These are phyloP conservation scores for Hibiscus trionum DNA, from an alignment of 345 rosid species.

Conservation along the genomic window DNA sequence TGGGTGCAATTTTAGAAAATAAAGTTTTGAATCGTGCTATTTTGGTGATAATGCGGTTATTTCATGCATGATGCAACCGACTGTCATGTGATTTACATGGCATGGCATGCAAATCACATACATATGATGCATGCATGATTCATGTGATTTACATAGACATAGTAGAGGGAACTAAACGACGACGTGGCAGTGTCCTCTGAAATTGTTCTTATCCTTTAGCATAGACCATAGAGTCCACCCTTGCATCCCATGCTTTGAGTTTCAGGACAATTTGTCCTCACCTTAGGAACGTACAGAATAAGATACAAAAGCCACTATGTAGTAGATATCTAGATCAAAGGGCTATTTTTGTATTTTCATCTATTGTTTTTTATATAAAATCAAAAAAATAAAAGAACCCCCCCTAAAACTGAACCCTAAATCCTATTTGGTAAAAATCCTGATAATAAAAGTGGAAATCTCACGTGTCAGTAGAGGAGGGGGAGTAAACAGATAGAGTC, in stretches of 20 bases:
- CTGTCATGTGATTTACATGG: background rate
- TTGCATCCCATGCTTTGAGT: constrained; percentile 23
- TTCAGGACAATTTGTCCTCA: constrained; percentile 22
- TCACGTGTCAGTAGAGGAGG: background rate
- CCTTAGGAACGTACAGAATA: constrained; percentile 4
- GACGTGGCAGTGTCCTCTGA: constrained; percentile 17
- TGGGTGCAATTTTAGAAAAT: too few relatives aligned
- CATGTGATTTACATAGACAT: too few relatives aligned
- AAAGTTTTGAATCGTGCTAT: too few relatives aligned
- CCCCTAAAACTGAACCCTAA: background rate
- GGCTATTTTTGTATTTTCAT: background rate
- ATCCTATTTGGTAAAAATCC: background rate
- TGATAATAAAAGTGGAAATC: background rate
- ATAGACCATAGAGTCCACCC: background rate
- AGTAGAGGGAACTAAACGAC: constrained; percentile 1
- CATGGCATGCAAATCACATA: background rate
- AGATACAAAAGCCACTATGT: background rate
- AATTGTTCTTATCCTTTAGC: constrained; percentile 19
- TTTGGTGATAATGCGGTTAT: too few relatives aligned
- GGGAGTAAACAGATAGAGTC: background rate
- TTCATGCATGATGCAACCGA: background rate
- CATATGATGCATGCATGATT: background rate
- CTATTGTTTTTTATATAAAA: background rate
- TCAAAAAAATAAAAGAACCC: background rate
- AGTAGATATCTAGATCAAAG: background rate